Conservation (phyloP, 2,329 filamentous ascomycete genomes). For the Daldinia sp. region DNA sequence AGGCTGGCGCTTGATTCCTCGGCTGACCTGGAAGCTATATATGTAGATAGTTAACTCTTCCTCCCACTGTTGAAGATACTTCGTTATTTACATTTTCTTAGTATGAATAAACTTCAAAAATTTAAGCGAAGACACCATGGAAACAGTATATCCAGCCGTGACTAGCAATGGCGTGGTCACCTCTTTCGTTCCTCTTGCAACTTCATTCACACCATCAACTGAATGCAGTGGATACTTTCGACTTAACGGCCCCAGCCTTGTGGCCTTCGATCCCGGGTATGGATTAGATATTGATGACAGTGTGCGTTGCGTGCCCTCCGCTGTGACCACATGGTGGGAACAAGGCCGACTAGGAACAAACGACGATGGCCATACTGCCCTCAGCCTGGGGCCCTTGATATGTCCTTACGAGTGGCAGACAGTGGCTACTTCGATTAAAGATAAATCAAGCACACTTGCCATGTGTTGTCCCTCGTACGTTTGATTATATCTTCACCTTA, state of each 20-base stretch:
- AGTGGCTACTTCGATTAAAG: conserved; percentile 24
- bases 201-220: conserved; percentile 28
- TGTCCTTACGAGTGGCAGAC: conserved; percentile 39
- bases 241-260: conserved; percentile 39
- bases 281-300: conserved; percentile 38
- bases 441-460: conserved; percentile 35
- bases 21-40: not conserved
- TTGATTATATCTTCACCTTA: not conserved
- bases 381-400: conserved; percentile 38
- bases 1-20: not conserved
- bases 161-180: conserved; percentile 28
- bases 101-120: not conserved
- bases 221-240: conserved; percentile 32
- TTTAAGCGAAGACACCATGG: not conserved
- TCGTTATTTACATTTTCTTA: not conserved
- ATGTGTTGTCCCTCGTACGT: conserved; percentile 44
- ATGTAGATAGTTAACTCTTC: not conserved
- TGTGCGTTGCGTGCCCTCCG: conserved; percentile 32
- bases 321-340: conserved; percentile 43
- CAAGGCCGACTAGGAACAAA: conserved; percentile 31
- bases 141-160: conserved; percentile 20
- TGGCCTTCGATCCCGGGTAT: conserved; percentile 42
- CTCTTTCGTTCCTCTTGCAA: conserved; percentile 39
- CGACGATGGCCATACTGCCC: conserved; percentile 34
- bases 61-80: not conserved